phyloP scores from a whole-genome alignment of 1,284 basidiomycete genomes.

The Cryptococcus sp. region DNA sequence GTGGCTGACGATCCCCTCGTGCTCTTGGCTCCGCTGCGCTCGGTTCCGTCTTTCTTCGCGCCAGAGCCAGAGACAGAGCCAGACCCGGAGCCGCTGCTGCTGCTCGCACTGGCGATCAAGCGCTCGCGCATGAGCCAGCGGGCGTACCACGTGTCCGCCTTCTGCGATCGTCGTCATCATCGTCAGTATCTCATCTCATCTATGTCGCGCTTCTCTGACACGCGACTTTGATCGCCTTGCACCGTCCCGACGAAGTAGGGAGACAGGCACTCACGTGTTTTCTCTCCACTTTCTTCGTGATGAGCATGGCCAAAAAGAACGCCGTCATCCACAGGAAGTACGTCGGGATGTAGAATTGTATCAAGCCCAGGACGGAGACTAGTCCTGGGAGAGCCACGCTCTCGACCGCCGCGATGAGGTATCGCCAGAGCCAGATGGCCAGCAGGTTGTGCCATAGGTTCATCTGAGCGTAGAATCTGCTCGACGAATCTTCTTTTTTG shows the following conservation, averaged over 20 bases:
- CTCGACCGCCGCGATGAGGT: constrained; percentile 33
- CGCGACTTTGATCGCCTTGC: neutral
- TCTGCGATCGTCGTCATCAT: neutral
- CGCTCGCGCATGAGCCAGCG: constrained; percentile 9
- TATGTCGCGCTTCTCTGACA: neutral
- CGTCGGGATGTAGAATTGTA: constrained; percentile 33
- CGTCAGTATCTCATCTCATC: neutral
- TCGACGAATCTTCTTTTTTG: constrained; percentile 10
- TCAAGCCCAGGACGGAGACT: constrained; percentile 28
- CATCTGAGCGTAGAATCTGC: constrained; percentile 28
- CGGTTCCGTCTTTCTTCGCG: too few relatives aligned
- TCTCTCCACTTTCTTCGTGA: constrained; percentile 34
- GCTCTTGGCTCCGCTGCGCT: too few relatives aligned
- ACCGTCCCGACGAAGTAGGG: neutral
- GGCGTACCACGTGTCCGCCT: constrained; percentile 26
- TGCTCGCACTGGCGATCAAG: too few relatives aligned
- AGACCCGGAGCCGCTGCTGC: too few relatives aligned
- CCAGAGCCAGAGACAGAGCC: too few relatives aligned
- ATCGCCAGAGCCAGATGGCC: constrained; percentile 44
- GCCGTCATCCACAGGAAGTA: constrained; percentile 43
- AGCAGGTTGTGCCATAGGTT: constrained; percentile 39
- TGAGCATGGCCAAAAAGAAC: constrained; percentile 36
- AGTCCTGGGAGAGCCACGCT: constrained; percentile 32
- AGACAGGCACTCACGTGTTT: constrained; percentile 25
- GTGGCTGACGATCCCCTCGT: too few relatives aligned